A percentile compares a stretch with the other conserved stretches of the same genome.
Conservation (phyloP, 257 asterid genomes). For the Forsythia suspensa region DNA sequence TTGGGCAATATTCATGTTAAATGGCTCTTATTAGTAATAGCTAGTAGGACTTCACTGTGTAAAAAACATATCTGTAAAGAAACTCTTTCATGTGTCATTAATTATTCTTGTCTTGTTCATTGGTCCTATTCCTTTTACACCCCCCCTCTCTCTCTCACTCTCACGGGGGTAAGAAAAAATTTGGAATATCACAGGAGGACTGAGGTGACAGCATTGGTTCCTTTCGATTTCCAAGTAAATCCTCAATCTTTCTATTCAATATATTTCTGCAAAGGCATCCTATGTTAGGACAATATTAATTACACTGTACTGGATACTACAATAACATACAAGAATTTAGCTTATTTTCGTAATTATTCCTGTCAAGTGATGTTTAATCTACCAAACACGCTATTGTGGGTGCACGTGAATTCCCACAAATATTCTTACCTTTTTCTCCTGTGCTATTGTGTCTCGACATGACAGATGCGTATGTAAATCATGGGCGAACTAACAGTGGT, state of each 20-base stretch:
- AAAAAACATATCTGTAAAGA: background rate
- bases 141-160: background rate
- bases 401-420: constrained; percentile 1
- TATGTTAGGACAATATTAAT: background rate
- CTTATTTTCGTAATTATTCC: background rate
- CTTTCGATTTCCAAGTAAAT: background rate
- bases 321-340: background rate
- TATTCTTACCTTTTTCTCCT: background rate
- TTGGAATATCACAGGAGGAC: background rate
- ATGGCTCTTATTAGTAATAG: constrained; percentile 1
- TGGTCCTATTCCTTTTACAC: constrained; percentile 2
- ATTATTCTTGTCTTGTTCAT: background rate
- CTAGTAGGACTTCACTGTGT: background rate
- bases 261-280: background rate
- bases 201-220: background rate
- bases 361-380: background rate
- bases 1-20: background rate
- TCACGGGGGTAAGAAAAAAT: background rate
- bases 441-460: constrained; percentile 14
- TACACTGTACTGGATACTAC: background rate
- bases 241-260: background rate
- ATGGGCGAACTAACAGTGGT: constrained; percentile 51
- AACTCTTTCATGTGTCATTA: background rate
- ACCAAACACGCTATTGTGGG: background rate
- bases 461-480: constrained; percentile 50